Percentiles rank a stretch among this genome's conserved stretches.
phyloP scores from a whole-genome alignment of 495 filamentous ascomycete genomes.

The Choiromyces venosus region DNA sequence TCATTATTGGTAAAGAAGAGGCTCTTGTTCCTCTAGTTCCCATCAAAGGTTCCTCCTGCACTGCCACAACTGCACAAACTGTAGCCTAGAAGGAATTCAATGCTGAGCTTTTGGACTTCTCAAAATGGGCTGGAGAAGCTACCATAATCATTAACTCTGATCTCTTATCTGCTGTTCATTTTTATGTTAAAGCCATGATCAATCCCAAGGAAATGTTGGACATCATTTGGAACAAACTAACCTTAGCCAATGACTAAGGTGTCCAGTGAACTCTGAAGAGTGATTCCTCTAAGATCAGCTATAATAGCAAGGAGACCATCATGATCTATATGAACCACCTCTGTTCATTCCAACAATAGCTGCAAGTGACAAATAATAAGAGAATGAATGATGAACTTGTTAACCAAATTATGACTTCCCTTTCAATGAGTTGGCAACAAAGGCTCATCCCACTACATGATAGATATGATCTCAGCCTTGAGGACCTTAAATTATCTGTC shows the following conservation, averaged over 20 bases:
- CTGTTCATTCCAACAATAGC: too few relatives aligned
- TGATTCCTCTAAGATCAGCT: neutral
- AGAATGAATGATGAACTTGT: neutral
- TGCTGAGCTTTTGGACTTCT: neutral
- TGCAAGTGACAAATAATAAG: too few relatives aligned
- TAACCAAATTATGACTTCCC: neutral
- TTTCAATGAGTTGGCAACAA: neutral
- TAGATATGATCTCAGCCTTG: neutral
- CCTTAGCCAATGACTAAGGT: neutral
- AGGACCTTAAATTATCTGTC: neutral
- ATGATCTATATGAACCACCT: neutral
- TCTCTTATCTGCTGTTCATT: neutral
- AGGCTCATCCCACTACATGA: neutral
- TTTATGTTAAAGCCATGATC: neutral
- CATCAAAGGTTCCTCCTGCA: neutral
- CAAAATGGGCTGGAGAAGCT: neutral
- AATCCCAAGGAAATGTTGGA: neutral
- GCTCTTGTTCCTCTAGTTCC: neutral
- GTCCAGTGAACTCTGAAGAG: neutral
- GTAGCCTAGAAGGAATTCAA: neutral
- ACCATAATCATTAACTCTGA: neutral
- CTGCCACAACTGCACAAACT: neutral
- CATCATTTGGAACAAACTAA: neutral
- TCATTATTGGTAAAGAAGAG: neutral
- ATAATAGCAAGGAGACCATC: neutral